Evolutionary conservation across 257 asterid species (phyloP).

Genomic region (Solanum clarkiae): DNA sequence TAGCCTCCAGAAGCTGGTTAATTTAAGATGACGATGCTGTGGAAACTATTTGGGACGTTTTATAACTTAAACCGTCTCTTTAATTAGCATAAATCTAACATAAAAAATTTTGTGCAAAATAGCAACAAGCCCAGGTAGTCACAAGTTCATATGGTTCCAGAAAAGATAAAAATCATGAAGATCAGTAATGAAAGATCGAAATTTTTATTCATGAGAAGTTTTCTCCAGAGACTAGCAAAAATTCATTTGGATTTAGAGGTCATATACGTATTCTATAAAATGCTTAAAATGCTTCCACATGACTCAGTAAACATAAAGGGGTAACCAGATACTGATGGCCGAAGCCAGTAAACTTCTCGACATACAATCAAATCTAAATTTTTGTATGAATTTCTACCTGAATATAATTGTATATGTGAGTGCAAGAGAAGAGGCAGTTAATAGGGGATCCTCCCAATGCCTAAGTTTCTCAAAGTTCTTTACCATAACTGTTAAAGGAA

Average conservation of each 20-base stretch:
- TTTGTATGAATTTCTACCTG: conserved; percentile 34
- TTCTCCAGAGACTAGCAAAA: neutral
- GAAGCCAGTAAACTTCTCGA: neutral
- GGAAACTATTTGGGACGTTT: neutral
- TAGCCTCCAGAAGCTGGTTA: neutral
- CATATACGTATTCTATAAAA: neutral
- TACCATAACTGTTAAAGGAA: conserved; percentile 57
- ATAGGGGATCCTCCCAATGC: conserved; percentile 85
- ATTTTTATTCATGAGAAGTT: neutral
- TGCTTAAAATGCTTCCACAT: neutral
- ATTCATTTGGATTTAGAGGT: neutral
- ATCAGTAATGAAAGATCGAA: neutral
- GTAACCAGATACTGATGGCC: neutral
- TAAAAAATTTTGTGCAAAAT: neutral
- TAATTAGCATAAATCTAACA: neutral
- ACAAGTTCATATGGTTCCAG: neutral
- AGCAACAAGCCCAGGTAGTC: neutral
- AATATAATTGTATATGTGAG: conserved; percentile 52
- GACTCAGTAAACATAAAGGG: neutral
- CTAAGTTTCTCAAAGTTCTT: conserved; percentile 59
- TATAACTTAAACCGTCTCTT: neutral
- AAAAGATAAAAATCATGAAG: neutral
- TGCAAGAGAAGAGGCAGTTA: conserved; percentile 75
- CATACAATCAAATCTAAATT: neutral
- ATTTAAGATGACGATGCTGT: neutral